These are phyloP conservation scores for Saccharum spontaneum DNA, from an alignment of 176 grass and related monocot genomes.

Conservation along the genomic window DNA sequence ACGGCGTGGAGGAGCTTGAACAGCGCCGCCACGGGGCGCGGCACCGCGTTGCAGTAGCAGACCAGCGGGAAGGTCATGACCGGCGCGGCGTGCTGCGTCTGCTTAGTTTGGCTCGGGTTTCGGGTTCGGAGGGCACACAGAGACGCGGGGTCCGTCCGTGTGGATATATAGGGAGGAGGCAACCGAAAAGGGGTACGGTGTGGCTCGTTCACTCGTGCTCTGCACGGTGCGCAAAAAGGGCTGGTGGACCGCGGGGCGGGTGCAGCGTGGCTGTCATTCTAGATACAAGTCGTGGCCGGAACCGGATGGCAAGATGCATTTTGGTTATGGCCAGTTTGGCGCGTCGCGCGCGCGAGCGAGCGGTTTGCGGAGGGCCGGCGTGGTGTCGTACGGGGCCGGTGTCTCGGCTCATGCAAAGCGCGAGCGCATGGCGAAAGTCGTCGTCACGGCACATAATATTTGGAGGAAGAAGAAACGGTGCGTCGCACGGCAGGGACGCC, in stretches of 20 bases:
- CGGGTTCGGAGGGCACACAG: background rate
- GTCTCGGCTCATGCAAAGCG: background rate
- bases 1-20: conserved; percentile 49
- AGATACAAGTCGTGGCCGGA: background rate
- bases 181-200: background rate
- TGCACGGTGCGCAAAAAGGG: background rate
- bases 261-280: conserved; percentile 27
- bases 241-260: background rate
- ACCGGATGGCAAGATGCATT: background rate
- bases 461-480: background rate
- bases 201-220: background rate
- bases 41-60: conserved; percentile 57
- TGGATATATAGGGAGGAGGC: background rate
- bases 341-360: background rate
- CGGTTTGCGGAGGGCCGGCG: background rate
- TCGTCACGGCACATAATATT: background rate
- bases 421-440: background rate
- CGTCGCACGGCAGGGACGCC: conserved; percentile 12
- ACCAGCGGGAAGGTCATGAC: conserved; percentile 74
- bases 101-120: background rate
- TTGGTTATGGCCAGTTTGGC: background rate
- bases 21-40: conserved; percentile 53
- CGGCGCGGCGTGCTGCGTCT: background rate
- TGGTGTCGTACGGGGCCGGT: background rate
- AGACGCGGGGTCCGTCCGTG: background rate